Evolutionary conservation across 139 green algal genomes (phyloP), one percentile per base, ranked within the genome.

Genomic region (Tetraselmis chui): DNA sequence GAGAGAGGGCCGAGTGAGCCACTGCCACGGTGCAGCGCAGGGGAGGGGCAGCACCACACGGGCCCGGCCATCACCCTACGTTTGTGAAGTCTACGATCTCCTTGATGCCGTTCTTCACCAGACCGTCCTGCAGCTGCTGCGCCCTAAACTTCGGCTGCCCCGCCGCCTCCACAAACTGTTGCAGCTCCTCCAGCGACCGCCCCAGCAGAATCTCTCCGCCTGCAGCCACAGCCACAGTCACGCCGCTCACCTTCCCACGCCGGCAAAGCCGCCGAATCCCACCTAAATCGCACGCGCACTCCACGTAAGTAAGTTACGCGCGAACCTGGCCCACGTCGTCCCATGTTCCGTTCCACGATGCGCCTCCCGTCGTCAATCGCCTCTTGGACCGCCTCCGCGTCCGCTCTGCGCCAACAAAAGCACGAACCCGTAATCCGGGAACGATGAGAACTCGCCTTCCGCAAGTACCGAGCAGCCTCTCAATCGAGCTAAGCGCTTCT

Each of bases 71-170:
- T 74, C 77, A 29, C 1, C 85, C 26, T 27, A 93, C 85, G 31
- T 82, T 90, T n/a, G 59, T 83, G 23, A 94, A 87, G 77, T 92
- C 86, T 1, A 89, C 83, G 30, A 94, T 27, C 32, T 67, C 45
- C 45, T 31, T 83, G 45, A 59, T 82, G 0, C 87, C 91, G 25
- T 92, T 92, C 28, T 90, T 59, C 31, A 93, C 32, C 28, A 96
- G 76, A 1, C 84, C 91, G 29, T 95, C 89, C 59, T 88, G 77
- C 32, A 97, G 86, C 87, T 97, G 93, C 86, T 91, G 89, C 30
- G 79, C 93, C 0, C 92, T 88, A 85, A 91, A 97, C 0, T 80
- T 76, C 0, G 88, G 88, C 86, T 92, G 85, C 0, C 89, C 91
- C 27, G 84, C 31, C 1, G 81, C 79, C 24, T 83, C 80, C 5